phyloP scores from a whole-genome alignment of 2,329 filamentous ascomycete species.

The Fusarium fujikuroi region DNA sequence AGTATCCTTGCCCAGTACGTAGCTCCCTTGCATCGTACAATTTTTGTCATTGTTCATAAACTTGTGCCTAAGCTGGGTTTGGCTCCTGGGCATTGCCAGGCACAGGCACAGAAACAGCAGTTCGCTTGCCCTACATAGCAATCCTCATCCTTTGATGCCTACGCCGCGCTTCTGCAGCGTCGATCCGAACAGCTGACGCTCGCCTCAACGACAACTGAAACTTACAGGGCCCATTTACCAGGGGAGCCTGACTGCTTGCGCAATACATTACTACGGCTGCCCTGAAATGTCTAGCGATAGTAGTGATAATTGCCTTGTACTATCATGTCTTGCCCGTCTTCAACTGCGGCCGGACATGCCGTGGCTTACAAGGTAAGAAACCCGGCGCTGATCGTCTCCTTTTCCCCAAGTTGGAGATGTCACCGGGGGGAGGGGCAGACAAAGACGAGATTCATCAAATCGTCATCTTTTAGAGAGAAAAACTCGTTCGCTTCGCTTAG shows the following conservation, averaged over 20 bases:
- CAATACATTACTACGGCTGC: background rate
- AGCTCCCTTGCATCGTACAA: conserved; percentile 35
- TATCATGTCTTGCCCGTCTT: conserved; percentile 5
- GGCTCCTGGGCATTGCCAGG: background rate
- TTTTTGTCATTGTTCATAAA: conserved; percentile 12
- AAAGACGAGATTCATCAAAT: conserved; percentile 16
- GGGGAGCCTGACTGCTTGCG: conserved; percentile 4
- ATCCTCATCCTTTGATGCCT: conserved; percentile 9
- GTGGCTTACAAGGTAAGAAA: conserved; percentile 21
- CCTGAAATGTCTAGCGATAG: conserved; percentile 9
- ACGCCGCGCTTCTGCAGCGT: conserved; percentile 26
- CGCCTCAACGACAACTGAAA: conserved; percentile 36
- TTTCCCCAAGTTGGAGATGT: conserved; percentile 15
- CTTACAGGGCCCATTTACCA: conserved; percentile 22
- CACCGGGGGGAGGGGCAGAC: conserved; percentile 6
- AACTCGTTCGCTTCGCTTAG: conserved; percentile 5
- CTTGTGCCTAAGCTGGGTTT: background rate
- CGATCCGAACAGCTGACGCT: conserved; percentile 34
- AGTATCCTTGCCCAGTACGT: conserved; percentile 32
- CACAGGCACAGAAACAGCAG: background rate
- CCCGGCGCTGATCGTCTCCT: conserved; percentile 18
- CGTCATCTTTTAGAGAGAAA: conserved; percentile 26
- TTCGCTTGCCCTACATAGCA: conserved; percentile 20
- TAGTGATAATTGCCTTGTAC: background rate
- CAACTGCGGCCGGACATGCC: conserved; percentile 11